phyloP scores from a whole-genome alignment of 2,329 filamentous ascomycete genomes.

The Fusarium torulosum region DNA sequence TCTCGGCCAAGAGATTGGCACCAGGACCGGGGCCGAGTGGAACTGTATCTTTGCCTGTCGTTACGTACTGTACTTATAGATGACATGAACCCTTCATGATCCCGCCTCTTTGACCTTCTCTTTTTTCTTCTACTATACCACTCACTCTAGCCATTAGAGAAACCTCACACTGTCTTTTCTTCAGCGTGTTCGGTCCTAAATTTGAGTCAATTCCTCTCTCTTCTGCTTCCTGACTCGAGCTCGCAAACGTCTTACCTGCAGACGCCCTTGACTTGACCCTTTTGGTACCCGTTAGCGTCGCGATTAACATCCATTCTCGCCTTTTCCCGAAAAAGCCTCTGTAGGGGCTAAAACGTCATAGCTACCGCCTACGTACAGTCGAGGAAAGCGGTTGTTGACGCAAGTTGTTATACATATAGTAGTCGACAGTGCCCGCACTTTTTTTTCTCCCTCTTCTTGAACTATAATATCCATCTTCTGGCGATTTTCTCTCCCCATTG shows the following conservation, averaged over 20 bases:
- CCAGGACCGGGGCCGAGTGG: conserved; percentile 10
- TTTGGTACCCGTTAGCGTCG: conserved; percentile 32
- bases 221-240: conserved; percentile 5
- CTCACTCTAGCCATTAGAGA: neutral
- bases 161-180: neutral
- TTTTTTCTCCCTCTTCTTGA: neutral
- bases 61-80: conserved; percentile 32
- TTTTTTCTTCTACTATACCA: neutral
- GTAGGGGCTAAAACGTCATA: conserved; percentile 43
- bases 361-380: conserved; percentile 23
- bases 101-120: neutral
- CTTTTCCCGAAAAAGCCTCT: conserved; percentile 14
- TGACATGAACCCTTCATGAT: conserved; percentile 33
- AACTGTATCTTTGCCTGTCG: conserved; percentile 6
- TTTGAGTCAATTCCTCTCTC: conserved; percentile 16
- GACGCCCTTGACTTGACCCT: conserved; percentile 23
- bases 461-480: neutral
- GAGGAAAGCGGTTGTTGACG: conserved; percentile 2
- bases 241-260: conserved; percentile 7
- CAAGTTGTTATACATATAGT: conserved; percentile 10
- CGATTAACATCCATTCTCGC: conserved; percentile 17
- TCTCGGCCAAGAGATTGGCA: conserved; percentile 30
- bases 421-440: conserved; percentile 14
- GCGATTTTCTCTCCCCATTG: neutral
- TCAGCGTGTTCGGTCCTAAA: neutral